Evolutionary conservation across 1,139 yeast genomes (phyloP), one percentile per base, ranked within the genome.

Genomic region (Geotrichum phurueaensis): DNA sequence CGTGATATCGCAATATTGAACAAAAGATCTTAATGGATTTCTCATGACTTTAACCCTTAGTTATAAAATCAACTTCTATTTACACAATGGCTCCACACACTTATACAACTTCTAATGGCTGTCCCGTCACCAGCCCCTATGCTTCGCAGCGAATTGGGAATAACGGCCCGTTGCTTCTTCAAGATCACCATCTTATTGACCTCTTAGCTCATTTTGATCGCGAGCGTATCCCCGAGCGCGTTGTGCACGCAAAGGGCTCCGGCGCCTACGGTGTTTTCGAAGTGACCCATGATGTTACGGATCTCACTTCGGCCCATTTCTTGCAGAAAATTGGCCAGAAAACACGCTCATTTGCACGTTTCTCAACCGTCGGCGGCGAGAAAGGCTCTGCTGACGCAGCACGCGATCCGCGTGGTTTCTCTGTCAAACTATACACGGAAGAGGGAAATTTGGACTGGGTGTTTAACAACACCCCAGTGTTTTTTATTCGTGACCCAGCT

Each of bases 351-450:
- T 81, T 88, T 69, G 83, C 90, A 60, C 82, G 96, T 71, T 89
- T 89, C 78, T 87, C 95, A 68, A 88, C 96, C 56, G 96, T 89
- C 60, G 96, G 96, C 69, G 96, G 96, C 66, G 96, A 89, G 76
- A 76, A 77, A 63, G 96, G 96, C 61, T 83, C 91, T 58, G 84
- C 96, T 50, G 96, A 89, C 73, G 79, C 94, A 53, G 94, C 89
- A 54, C 85, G 96, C 78, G 96, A 89, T 73, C 96, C 96, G 65
- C 83, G 96, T 77, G 96, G 96, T 36, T 89, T 88, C 75, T 79
- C 95, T 59, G 84, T 86, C 68, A 89, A 89, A 77, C 81, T 89
- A 69, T 87, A 87, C 78, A 89, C 96, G 57, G 91, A 88, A 70
- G 94, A 89, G 75, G 96, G 96, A 69, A 86, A 86, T 77, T 79